phyloP scores from a whole-genome alignment of 352 stramenopile genomes.

The Pythium pectinolyticum region DNA sequence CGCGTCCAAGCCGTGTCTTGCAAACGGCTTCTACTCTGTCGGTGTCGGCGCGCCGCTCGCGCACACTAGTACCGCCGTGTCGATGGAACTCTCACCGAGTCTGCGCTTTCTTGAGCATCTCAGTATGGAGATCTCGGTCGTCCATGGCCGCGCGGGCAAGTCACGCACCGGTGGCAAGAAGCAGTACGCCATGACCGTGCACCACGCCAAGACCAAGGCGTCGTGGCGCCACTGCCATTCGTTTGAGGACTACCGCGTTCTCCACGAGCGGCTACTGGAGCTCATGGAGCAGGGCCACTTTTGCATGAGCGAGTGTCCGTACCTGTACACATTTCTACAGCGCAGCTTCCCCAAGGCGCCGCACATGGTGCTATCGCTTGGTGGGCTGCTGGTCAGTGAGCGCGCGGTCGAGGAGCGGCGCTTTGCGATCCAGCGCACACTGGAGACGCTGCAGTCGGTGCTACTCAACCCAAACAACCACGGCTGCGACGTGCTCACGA shows the following conservation, averaged over 20 bases:
- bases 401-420: slow-evolving; percentile 15
- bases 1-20: not conserved
- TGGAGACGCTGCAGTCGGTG: slow-evolving; percentile 42
- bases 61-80: not conserved
- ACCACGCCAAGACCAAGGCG: slow-evolving; percentile 29
- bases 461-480: slow-evolving; percentile 38
- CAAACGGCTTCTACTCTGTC: slow-evolving; percentile 23
- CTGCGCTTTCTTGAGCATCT: slow-evolving; percentile 46
- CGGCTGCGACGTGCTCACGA: slow-evolving; percentile 34
- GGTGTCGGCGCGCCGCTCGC: slow-evolving; percentile 9
- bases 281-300: slow-evolving; percentile 51
- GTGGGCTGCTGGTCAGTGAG: slow-evolving; percentile 32
- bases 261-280: slow-evolving; percentile 51
- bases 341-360: slow-evolving; percentile 56
- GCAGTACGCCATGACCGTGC: slow-evolving; percentile 31
- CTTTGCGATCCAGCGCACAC: slow-evolving; percentile 29
- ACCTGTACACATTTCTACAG: slow-evolving; percentile 62
- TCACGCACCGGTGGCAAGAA: slow-evolving; percentile 19
- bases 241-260: slow-evolving; percentile 48
- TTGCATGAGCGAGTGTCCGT: slow-evolving; percentile 63
- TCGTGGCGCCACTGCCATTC: slow-evolving; percentile 29
- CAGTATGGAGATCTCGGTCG: slow-evolving; percentile 30
- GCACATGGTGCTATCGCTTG: slow-evolving; percentile 25
- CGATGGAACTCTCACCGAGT: slow-evolving; percentile 5
- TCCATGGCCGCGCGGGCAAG: slow-evolving; percentile 8